Percentiles rank a stretch among this genome's conserved stretches.
Evolutionary conservation across 2,329 filamentous ascomycete genomes (phyloP).

Genomic region (Talaromyces sp.): DNA sequence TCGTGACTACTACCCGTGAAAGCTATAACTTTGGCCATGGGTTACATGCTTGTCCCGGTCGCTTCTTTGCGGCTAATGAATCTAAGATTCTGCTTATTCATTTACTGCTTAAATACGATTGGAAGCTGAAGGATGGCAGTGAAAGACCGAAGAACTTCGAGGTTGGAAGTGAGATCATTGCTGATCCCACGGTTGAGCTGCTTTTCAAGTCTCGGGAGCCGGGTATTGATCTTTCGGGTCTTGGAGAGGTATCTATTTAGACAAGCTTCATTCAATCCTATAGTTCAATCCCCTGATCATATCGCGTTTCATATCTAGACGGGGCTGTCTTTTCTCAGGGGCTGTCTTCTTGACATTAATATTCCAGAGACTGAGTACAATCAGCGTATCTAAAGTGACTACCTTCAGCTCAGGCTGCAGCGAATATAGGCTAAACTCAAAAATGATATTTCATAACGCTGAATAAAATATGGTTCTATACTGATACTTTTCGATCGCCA

Average conservation of each 20-base stretch:
- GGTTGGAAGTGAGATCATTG: conserved; percentile 50
- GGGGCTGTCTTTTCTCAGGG: too few relatives aligned
- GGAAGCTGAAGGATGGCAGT: conserved; percentile 44
- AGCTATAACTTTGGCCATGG: conserved; percentile 43
- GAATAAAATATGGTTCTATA: neutral
- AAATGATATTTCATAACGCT: neutral
- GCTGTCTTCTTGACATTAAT: too few relatives aligned
- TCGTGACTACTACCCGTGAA: conserved; percentile 34
- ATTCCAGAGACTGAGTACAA: neutral
- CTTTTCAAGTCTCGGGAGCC: conserved; percentile 29
- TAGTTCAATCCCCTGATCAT: neutral
- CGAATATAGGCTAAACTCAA: too few relatives aligned
- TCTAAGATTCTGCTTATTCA: conserved; percentile 59
- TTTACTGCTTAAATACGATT: conserved; percentile 57
- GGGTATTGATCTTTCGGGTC: conserved; percentile 26
- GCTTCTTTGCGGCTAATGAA: conserved; percentile 61
- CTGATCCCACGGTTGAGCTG: conserved; percentile 31
- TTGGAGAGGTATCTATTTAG: conserved; percentile 17
- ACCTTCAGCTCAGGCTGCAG: too few relatives aligned
- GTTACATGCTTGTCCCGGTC: conserved; percentile 49
- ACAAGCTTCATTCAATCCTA: neutral
- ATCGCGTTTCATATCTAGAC: neutral
- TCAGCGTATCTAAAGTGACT: too few relatives aligned
- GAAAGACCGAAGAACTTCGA: conserved; percentile 47
- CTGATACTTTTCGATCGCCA: neutral